Conservation (phyloP, 1,284 basidiomycete species). For the Xerocomus amazonicus region DNA sequence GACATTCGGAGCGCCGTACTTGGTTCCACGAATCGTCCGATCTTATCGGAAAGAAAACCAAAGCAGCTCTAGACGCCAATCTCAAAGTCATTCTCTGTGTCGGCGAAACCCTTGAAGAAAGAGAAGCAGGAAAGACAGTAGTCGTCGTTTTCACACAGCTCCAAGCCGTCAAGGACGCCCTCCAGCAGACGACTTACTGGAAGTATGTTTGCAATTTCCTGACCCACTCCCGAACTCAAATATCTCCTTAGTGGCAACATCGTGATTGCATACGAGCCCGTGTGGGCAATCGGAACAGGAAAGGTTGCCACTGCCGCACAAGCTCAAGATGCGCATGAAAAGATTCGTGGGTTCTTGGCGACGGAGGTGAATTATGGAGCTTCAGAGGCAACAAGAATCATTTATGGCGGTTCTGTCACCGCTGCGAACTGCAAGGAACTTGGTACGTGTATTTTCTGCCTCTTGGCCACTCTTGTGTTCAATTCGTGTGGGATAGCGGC, state of each 20-base stretch:
- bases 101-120: conserved; percentile 90
- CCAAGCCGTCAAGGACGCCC: conserved; percentile 66
- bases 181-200: conserved; percentile 70
- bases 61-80: conserved; percentile 69
- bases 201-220: conserved; percentile 46
- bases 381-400: conserved; percentile 80
- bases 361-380: conserved; percentile 65
- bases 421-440: conserved; percentile 87
- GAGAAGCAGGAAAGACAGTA: conserved; percentile 79
- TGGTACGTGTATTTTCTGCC: conserved; percentile 43
- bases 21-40: conserved; percentile 88
- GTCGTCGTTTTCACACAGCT: conserved; percentile 84
- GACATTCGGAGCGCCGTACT: conserved; percentile 94
- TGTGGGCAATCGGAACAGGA: conserved; percentile 99
- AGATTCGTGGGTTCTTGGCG: conserved; percentile 77
- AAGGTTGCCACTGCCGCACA: conserved; percentile 91
- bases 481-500: conserved; percentile 42
- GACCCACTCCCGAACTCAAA: neutral
- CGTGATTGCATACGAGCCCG: conserved; percentile 95
- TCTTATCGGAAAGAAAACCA: conserved; percentile 84
- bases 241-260: conserved; percentile 57
- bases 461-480: neutral
- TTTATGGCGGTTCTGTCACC: conserved; percentile 95
- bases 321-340: conserved; percentile 90
- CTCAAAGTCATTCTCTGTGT: conserved; percentile 94